Evolutionary conservation across 345 rosid species (phyloP), one percentile per base, ranked within the genome.

Genomic region (Punica granatum): DNA sequence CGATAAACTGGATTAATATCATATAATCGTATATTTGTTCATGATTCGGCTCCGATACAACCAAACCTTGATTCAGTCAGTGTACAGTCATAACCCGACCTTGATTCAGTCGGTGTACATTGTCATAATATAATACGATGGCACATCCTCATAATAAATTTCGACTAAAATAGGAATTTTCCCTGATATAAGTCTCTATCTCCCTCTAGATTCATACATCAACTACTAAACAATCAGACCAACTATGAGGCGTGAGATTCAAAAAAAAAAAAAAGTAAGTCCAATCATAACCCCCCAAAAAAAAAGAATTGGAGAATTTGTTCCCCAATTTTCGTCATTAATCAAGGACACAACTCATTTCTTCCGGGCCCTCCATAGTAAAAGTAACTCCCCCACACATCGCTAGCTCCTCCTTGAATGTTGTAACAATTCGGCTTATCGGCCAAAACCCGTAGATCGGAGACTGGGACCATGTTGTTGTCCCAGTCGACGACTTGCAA

Each of bases 361-460:
- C 84, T 89, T 37, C 98, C 98, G 42, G 97, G 98, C 31, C 98
- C 98, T 67, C 98, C 98, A 54, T 89, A 93, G 68, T 90, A 92
- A 81, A 92, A 88, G 77, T 90, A 88, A 76, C 83, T 85, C 15
- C 98, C 98, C 97, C 98, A 93, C 64, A 85, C 96, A 66, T 80
- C 80, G 69, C 87, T 93, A 43, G 80, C 72, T 4, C 96, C 96
- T 63, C 92, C 92, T 84, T 82, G 89, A 30, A 94, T 91, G 68
- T 91, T 86, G 63, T 94, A 94, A 81, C 99, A 91, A 63, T 82
- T 85, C 7, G 98, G 90, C 69, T 85, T 94, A 66, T 94, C 99
- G 9, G 99, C 99, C 10, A 91, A 44, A 1, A 91, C 88, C 73
- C 71, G 77, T 19, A 94, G 81, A 65, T 86, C 83, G 42, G 90